These are phyloP conservation scores for Articulospora tetracladia DNA, from an alignment of 495 filamentous ascomycete species.

Conservation along the genomic window DNA sequence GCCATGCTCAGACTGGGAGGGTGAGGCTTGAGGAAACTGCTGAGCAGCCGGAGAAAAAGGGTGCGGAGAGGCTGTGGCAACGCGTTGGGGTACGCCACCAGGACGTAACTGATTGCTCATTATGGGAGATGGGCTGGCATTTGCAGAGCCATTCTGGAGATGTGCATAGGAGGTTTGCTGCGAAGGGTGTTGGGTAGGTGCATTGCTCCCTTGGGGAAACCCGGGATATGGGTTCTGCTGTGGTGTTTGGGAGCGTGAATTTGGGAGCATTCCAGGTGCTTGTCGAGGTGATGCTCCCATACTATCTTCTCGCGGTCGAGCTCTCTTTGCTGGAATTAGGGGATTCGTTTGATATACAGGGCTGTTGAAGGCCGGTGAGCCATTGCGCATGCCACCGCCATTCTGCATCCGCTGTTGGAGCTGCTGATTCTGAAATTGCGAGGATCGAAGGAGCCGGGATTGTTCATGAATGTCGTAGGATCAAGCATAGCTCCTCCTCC, in stretches of 20 bases:
- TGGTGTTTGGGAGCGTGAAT: slow-evolving; percentile 90
- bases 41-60: slow-evolving; percentile 81
- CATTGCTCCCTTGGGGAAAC: slow-evolving; percentile 49
- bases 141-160: slow-evolving; percentile 74
- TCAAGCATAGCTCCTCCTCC: slow-evolving; percentile 51
- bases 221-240: slow-evolving; percentile 66
- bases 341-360: slow-evolving; percentile 75
- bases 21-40: slow-evolving; percentile 75
- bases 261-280: slow-evolving; percentile 66
- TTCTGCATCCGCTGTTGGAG: slow-evolving; percentile 74
- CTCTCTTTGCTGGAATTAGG: slow-evolving; percentile 83
- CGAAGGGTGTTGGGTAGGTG: slow-evolving; percentile 52
- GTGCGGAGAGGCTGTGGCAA: slow-evolving; percentile 87
- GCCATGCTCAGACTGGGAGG: slow-evolving; percentile 71
- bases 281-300: slow-evolving; percentile 78
- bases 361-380: slow-evolving; percentile 64
- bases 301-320: slow-evolving; percentile 78
- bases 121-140: slow-evolving; percentile 83
- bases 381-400: slow-evolving; percentile 63
- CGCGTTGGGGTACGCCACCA: slow-evolving; percentile 66
- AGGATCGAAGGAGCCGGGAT: slow-evolving; percentile 46
- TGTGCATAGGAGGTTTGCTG: slow-evolving; percentile 73
- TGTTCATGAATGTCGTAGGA: slow-evolving; percentile 47
- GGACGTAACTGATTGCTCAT: slow-evolving; percentile 70
- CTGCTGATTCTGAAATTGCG: slow-evolving; percentile 51